These are phyloP conservation scores for Nicotiana rustica DNA, from an alignment of 305 asterid genomes.

Conservation along the genomic window DNA sequence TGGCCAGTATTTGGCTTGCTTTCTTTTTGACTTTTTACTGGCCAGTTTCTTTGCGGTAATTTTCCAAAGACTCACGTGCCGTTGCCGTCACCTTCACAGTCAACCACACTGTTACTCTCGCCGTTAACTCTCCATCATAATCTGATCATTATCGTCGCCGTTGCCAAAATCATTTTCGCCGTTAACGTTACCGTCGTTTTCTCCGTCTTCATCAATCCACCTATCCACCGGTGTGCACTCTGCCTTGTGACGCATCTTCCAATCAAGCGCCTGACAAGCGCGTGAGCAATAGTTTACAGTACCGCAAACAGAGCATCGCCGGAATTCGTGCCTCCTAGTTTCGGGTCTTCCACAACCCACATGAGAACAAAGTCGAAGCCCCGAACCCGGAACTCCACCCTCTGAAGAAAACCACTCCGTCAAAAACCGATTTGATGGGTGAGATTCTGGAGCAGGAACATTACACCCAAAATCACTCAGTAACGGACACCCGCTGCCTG, in stretches of 20 bases:
- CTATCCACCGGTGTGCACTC: conserved; percentile 77
- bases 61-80: conserved; percentile 58
- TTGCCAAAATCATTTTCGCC: conserved; percentile 37
- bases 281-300: conserved; percentile 94
- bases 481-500: conserved; percentile 67
- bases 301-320: conserved; percentile 92
- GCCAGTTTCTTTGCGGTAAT: conserved; percentile 29
- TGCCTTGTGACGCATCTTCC: conserved; percentile 91
- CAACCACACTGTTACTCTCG: conserved; percentile 34
- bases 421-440: conserved; percentile 71
- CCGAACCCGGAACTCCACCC: conserved; percentile 54
- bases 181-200: conserved; percentile 45
- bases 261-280: conserved; percentile 96
- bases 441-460: conserved; percentile 80
- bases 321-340: conserved; percentile 83
- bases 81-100: conserved; percentile 63
- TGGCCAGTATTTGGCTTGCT: conserved; percentile 9
- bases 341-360: conserved; percentile 94
- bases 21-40: conserved; percentile 35
- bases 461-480: conserved; percentile 86
- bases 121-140: conserved; percentile 44
- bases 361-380: conserved; percentile 82
- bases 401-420: conserved; percentile 72
- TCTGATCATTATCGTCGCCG: conserved; percentile 37
- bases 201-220: conserved; percentile 64